Evolutionary conservation across 164 flowering plant species (phyloP).

Genomic region (Tetracentron sinense): DNA sequence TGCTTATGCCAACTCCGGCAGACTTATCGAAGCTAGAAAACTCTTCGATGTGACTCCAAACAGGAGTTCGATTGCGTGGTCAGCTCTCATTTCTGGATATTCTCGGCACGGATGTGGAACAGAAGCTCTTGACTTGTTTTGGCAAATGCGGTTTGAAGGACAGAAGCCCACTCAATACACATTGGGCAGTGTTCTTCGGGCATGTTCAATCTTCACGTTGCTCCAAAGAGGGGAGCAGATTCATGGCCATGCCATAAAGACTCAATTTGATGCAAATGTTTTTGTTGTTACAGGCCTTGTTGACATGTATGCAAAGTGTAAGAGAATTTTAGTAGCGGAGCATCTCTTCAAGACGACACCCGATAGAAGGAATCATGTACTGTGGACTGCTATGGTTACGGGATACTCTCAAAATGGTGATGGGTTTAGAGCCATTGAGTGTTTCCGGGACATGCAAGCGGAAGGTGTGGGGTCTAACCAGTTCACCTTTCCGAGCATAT

Average conservation of each 20-base stretch:
- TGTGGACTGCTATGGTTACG: constrained; percentile 81
- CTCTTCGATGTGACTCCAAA: constrained; percentile 45
- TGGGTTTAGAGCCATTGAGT: constrained; percentile 44
- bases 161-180: constrained; percentile 55
- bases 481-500: constrained; percentile 72
- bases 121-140: constrained; percentile 54
- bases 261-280: constrained; percentile 36
- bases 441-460: constrained; percentile 49
- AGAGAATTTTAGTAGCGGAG: constrained; percentile 49
- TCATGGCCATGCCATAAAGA: constrained; percentile 59
- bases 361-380: constrained; percentile 43
- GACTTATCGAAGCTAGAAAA: constrained; percentile 48
- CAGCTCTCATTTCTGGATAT: constrained; percentile 72
- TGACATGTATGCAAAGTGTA: constrained; percentile 80
- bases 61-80: constrained; percentile 61
- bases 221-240: constrained; percentile 53
- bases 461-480: constrained; percentile 60
- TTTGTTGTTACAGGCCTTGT: constrained; percentile 73
- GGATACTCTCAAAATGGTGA: constrained; percentile 72
- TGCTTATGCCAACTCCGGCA: constrained; percentile 58
- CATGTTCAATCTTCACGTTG: constrained; percentile 37
- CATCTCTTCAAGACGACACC: constrained; percentile 40
- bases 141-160: constrained; percentile 71
- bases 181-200: constrained; percentile 60
- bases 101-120: constrained; percentile 35